These are phyloP conservation scores for Microsporum audouinii DNA, from an alignment of 2,329 filamentous ascomycete species.

Conservation along the genomic window DNA sequence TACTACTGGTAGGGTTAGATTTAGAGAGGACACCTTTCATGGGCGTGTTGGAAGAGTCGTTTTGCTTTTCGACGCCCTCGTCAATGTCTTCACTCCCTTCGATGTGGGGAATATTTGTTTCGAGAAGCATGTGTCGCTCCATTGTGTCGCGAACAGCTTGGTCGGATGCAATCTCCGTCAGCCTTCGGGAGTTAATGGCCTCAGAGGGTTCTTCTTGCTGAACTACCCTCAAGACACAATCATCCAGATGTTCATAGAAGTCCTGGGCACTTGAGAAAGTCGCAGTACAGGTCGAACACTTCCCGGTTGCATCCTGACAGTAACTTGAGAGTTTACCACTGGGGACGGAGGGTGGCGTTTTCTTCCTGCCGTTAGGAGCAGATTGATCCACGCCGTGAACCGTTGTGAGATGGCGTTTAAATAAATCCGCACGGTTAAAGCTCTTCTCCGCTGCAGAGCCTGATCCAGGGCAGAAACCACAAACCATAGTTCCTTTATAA, in stretches of 20 bases:
- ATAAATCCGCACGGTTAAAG: slow-evolving; percentile 90
- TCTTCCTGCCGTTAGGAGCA: slow-evolving; percentile 81
- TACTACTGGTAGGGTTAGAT: slow-evolving; percentile 31
- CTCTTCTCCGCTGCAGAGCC: slow-evolving; percentile 85
- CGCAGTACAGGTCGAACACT: slow-evolving; percentile 81
- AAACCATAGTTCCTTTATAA: slow-evolving; percentile 96
- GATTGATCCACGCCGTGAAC: slow-evolving; percentile 90
- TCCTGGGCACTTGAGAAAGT: slow-evolving; percentile 82
- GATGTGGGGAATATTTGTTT: slow-evolving; percentile 37
- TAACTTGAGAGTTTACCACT: slow-evolving; percentile 59
- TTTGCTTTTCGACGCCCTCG: slow-evolving; percentile 21
- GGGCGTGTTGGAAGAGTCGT: slow-evolving; percentile 35
- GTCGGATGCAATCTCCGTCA: slow-evolving; percentile 50
- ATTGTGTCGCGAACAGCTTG: slow-evolving; percentile 46
- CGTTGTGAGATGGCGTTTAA: slow-evolving; percentile 84
- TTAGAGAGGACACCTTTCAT: slow-evolving; percentile 24
- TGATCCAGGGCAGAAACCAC: slow-evolving; percentile 82
- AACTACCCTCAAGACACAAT: slow-evolving; percentile 54
- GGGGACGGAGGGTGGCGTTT: slow-evolving; percentile 37
- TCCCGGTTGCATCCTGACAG: slow-evolving; percentile 65
- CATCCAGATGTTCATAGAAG: slow-evolving; percentile 89
- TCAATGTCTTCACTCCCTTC: slow-evolving; percentile 50
- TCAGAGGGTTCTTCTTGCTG: slow-evolving; percentile 48
- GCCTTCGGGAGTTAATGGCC: slow-evolving; percentile 45
- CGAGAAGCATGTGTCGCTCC: slow-evolving; percentile 46